These are phyloP conservation scores for Phytophthora pluvialis DNA, from an alignment of 352 stramenopile genomes.

Conservation along the genomic window DNA sequence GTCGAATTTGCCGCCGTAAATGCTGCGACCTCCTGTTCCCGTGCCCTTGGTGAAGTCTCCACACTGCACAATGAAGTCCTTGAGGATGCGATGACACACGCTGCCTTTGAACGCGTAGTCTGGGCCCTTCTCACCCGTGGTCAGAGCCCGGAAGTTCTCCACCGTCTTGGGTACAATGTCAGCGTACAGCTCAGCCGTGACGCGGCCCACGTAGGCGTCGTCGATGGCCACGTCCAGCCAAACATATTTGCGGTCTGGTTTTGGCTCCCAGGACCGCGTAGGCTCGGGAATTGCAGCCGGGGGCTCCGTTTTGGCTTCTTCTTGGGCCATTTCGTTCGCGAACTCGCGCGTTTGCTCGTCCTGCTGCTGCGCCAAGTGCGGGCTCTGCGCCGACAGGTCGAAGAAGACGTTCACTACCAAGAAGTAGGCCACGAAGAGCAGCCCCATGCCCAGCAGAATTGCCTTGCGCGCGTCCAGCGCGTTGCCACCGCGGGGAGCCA, in stretches of 20 bases:
- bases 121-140: conserved; percentile 94
- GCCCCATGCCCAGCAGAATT: conserved; percentile 55
- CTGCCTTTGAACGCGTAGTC: conserved; percentile 97
- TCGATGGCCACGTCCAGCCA: conserved; percentile 89
- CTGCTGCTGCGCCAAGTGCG: conserved; percentile 11
- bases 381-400: conserved; percentile 37
- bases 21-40: conserved; percentile 96
- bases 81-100: conserved; percentile 98
- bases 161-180: conserved; percentile 97
- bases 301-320: conserved; percentile 15
- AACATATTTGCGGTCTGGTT: conserved; percentile 82
- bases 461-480: conserved; percentile 57
- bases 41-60: conserved; percentile 95
- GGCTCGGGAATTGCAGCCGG: conserved; percentile 16
- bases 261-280: conserved; percentile 50
- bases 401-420: conserved; percentile 73
- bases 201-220: conserved; percentile 66
- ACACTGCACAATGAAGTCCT: conserved; percentile 98
- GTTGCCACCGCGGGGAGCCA: conserved; percentile 25
- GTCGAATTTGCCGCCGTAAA: conserved; percentile 97
- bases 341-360: conserved; percentile 12
- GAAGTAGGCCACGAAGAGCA: conserved; percentile 76
- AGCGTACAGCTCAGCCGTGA: conserved; percentile 90
- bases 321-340: conserved; percentile 13
- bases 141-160: conserved; percentile 97